A percentile compares a stretch with the other conserved stretches of the same genome.
Conservation (phyloP, 352 stramenopile species). For the Pelagophyceae sp. region DNA sequence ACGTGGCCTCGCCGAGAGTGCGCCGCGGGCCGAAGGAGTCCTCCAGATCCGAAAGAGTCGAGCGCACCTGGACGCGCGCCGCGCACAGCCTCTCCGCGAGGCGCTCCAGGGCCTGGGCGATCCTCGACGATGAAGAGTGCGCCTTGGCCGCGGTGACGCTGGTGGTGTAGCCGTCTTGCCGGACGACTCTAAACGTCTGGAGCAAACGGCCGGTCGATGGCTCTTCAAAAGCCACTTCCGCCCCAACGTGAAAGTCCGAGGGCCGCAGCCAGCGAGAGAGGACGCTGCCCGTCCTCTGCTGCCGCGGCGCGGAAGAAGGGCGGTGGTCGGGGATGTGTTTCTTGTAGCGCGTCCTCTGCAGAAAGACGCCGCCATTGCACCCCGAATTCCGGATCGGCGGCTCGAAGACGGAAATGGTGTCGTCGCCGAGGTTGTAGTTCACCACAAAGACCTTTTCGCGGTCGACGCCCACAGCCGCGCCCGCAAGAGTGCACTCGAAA, state of each 20-base stretch:
- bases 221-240: slow-evolving; percentile 42
- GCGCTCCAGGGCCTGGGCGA: slow-evolving; percentile 12
- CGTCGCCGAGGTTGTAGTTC: slow-evolving; percentile 41
- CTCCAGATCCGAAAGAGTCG: slow-evolving; percentile 17
- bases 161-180: slow-evolving; percentile 27
- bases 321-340: slow-evolving; percentile 42
- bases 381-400: slow-evolving; percentile 50
- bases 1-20: neutral
- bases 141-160: slow-evolving; percentile 24
- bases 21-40: neutral
- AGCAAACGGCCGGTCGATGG: slow-evolving; percentile 24
- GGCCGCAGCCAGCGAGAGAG: slow-evolving; percentile 39
- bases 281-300: slow-evolving; percentile 27
- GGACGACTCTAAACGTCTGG: slow-evolving; percentile 22
- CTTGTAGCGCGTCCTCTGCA: slow-evolving; percentile 44
- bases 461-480: slow-evolving; percentile 24
- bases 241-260: slow-evolving; percentile 46
- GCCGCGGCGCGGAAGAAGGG: slow-evolving; percentile 26
- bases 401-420: slow-evolving; percentile 45
- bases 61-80: slow-evolving; percentile 23
- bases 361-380: slow-evolving; percentile 51
- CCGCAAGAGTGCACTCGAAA: slow-evolving; percentile 31
- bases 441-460: slow-evolving; percentile 39
- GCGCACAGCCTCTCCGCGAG: slow-evolving; percentile 23
- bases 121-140: neutral